These are phyloP conservation scores for Salix dunnii DNA, from an alignment of 345 rosid species.

Conservation along the genomic window DNA sequence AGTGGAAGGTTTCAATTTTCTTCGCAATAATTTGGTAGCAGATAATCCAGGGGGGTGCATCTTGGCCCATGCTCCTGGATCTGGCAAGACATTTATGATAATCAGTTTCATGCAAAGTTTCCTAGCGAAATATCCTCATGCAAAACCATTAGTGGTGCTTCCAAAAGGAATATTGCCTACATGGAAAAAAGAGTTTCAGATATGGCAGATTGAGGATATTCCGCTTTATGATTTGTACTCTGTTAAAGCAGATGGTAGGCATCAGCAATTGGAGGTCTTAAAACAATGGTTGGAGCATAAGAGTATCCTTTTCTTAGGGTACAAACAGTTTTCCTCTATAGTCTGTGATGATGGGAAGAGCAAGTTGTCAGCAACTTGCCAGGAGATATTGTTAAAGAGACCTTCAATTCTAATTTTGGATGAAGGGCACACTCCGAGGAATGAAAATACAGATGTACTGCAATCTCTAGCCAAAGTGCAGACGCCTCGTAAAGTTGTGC, in stretches of 20 bases:
- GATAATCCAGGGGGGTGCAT: slow-evolving; percentile 90
- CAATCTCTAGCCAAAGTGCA: slow-evolving; percentile 75
- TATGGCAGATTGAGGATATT: slow-evolving; percentile 75
- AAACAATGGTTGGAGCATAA: slow-evolving; percentile 61
- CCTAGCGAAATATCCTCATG: slow-evolving; percentile 71
- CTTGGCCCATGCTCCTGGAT: slow-evolving; percentile 96
- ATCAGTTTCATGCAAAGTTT: slow-evolving; percentile 90
- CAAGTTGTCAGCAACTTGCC: slow-evolving; percentile 38
- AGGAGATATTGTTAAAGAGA: slow-evolving; percentile 56
- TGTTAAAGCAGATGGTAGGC: slow-evolving; percentile 61
- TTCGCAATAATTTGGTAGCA: slow-evolving; percentile 59
- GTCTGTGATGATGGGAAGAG: slow-evolving; percentile 53
- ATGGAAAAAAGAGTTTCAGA: slow-evolving; percentile 83
- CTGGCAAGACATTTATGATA: slow-evolving; percentile 90
- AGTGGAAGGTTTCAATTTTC: slow-evolving; percentile 73
- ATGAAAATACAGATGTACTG: slow-evolving; percentile 61
- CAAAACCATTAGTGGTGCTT: slow-evolving; percentile 74
- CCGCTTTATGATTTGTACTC: slow-evolving; percentile 70
- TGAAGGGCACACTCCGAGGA: slow-evolving; percentile 90
- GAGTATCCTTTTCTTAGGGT: slow-evolving; percentile 83
- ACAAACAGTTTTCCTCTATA: slow-evolving; percentile 74
- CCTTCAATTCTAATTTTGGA: slow-evolving; percentile 83
- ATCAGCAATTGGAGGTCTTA: slow-evolving; percentile 64
- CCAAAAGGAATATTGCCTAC: slow-evolving; percentile 80
- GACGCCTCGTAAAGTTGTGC: slow-evolving; percentile 82